Evolutionary conservation across 352 stramenopile species (phyloP), one percentile per base, ranked within the genome.

Genomic region (Pythium scleroteichum): DNA sequence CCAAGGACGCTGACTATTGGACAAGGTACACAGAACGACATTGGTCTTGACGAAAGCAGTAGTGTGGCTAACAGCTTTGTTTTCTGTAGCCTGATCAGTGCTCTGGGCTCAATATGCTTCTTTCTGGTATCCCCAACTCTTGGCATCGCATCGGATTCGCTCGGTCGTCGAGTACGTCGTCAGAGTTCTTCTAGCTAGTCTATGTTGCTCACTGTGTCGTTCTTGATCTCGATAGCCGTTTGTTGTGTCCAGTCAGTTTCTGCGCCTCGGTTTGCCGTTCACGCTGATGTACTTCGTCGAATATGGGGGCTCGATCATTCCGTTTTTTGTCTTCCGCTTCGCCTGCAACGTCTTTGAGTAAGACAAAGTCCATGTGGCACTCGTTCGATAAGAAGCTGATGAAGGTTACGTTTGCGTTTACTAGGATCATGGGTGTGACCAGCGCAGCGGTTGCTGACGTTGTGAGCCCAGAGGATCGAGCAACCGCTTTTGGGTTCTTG

Each of bases 101-200:
- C 78, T 7, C 47, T 85, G 14, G 85, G 80, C 12, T 88, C 68
- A 1, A 62, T 82, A 20, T 71, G 75, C 32, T 77, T 88, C 49
- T 85, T 94, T 51, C 66, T 94, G 44, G 46, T 92, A 35, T 85
- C 85, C 33, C 79, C 85, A n/a, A 79, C 89, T 33, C 66, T 94
- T 4, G 85, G 85, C 2, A 82, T 91, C 61, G 75, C 75, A n/a
- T 94, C 85, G 0, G 85, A 94, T 59, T 62, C 73, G 1, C 82
- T 87, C 62, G 85, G 85, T n/a, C 79, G 85, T 42, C 92, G 90
- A 79, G 83, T 93, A 53, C n/a, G 54, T 1, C 24, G 6, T 51
- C 45, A 10, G 29, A 10, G 29, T 35, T 10, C 5, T 10, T 10
- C 29, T 35, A 10, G 5, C 29, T 10, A 5, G 29, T 35, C 29